phyloP scores from a whole-genome alignment of 768 basidiomycete genomes.

The Amanita inopinata region DNA sequence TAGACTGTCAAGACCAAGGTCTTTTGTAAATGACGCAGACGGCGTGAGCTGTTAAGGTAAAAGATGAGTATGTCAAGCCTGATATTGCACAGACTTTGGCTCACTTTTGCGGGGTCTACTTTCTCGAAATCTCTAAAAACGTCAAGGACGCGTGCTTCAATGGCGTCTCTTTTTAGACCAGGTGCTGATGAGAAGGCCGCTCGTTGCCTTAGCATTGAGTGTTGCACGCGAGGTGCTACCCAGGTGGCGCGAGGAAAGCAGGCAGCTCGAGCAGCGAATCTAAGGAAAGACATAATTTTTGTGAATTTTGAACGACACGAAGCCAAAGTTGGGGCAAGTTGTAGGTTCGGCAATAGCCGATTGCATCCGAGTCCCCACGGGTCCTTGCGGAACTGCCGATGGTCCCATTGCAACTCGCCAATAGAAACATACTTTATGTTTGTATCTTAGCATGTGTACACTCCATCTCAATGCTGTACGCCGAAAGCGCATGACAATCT shows the following conservation, averaged over 20 bases:
- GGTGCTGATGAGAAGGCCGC: constrained; percentile 59
- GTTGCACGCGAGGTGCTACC: constrained; percentile 24
- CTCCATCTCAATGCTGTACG: no score
- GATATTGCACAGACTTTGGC: constrained; percentile 2
- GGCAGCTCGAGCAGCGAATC: constrained; percentile 37
- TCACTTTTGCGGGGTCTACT: constrained; percentile 66
- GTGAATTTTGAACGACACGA: constrained; percentile 7
- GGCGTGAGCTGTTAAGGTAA: constrained; percentile 45
- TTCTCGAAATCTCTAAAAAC: constrained; percentile 87
- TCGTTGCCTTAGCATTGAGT: constrained; percentile 30
- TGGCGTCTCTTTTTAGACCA: constrained; percentile 54
- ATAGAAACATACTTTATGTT: no score
- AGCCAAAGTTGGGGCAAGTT: background rate
- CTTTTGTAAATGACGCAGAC: constrained; percentile 59
- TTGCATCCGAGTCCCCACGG: constrained; percentile 2
- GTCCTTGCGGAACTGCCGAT: background rate
- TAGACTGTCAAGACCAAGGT: constrained; percentile 90
- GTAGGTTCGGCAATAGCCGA: constrained; percentile 7
- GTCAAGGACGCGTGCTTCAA: constrained; percentile 69
- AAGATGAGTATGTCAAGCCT: no score
- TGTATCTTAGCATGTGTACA: no score
- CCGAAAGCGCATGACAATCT: no score
- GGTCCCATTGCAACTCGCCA: no score
- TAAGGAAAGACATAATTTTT: constrained; percentile 44
- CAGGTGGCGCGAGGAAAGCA: constrained; percentile 31